Base-by-base conservation (phyloP, 2,329 filamentous ascomycete species). In the Bimuria novae-zelandiae region DNA sequence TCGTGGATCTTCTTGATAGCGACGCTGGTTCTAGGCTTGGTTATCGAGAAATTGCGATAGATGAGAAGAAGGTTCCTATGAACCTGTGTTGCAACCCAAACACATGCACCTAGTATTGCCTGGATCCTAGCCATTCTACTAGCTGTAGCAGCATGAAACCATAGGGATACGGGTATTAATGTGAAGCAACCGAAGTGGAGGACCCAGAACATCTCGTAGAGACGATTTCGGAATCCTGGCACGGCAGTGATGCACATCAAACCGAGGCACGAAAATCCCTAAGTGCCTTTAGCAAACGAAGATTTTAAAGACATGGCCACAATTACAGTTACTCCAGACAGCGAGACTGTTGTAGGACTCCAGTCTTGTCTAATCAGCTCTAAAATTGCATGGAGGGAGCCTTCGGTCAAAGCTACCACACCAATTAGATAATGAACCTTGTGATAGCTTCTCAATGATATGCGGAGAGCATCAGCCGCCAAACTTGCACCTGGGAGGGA, bases 31-130 rank as follows among this genome's bases (percentile, higher is more conserved):
- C 44, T 46, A 1, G 37, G 35, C 21, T 49, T 49, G 16, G 48
- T 59, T 30, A 52, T 40, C 39, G n/a, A 60, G n/a, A 56, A 47
- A 10, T 60, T 60, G n/a, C 41, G 27, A 56, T 60, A 60, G 4
- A 59, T 11, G 7, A 60, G 19, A 17, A 59, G 43, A 16, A n/a
- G 3, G n/a, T 44, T 53, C 39, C 53, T 52, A 14, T 60, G n/a
- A 30, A 40, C 45, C 17, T 37, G 45, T 27, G 44, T 60, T 3
- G 23, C 47, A 30, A 40, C 22, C 48, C 17, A 60, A n/a, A 60
- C 40, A 58, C 17, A 56, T 10, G 29, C 19, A 3, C 16, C 39
- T 17, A 56, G 3, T 6, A 56, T 52, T 14, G 44, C 35, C 23
- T 59, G n/a, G 7, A 55, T 16, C 23, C 27, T 14, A 3, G n/a